Conservation (phyloP, 495 filamentous ascomycete species). For the Hyaloscypha hepaticicola region DNA sequence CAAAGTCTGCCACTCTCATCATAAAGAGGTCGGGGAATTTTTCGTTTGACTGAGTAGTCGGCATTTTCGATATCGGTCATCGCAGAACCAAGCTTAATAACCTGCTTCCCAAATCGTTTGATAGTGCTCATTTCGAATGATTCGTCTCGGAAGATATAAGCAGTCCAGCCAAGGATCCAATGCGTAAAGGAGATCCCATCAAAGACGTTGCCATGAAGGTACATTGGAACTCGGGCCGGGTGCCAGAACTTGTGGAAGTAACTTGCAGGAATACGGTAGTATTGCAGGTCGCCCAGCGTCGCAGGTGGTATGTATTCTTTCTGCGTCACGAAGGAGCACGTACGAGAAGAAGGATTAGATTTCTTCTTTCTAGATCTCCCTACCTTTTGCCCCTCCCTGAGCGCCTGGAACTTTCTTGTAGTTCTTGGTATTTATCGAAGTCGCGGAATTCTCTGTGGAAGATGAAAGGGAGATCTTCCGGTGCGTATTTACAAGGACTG, state of each 20-base stretch:
- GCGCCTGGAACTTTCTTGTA: background rate
- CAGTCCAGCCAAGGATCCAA: background rate
- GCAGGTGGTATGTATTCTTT: constrained; percentile 2
- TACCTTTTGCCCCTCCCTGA: background rate
- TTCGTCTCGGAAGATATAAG: background rate
- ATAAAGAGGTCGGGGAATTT: background rate
- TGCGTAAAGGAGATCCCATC: background rate
- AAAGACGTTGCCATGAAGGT: constrained; percentile 3
- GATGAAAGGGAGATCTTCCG: constrained; percentile 1
- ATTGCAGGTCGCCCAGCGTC: background rate
- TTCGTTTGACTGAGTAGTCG: background rate
- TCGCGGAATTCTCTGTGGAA: background rate
- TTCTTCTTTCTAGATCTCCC: background rate
- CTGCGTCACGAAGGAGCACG: background rate
- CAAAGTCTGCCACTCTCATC: background rate
- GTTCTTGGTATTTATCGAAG: constrained; percentile 4
- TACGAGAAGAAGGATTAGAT: background rate
- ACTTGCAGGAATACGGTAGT: constrained; percentile 5
- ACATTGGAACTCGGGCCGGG: background rate
- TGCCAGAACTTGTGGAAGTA: constrained; percentile 8
- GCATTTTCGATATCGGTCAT: constrained; percentile 4
- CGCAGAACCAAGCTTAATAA: background rate
- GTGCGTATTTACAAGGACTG: background rate
- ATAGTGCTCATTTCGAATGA: constrained; percentile 1
- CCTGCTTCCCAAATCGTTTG: background rate